A percentile compares a stretch with the other conserved stretches of the same genome.
Conservation (phyloP, 108 stramenopile species). For the Nitzschia sp. region DNA sequence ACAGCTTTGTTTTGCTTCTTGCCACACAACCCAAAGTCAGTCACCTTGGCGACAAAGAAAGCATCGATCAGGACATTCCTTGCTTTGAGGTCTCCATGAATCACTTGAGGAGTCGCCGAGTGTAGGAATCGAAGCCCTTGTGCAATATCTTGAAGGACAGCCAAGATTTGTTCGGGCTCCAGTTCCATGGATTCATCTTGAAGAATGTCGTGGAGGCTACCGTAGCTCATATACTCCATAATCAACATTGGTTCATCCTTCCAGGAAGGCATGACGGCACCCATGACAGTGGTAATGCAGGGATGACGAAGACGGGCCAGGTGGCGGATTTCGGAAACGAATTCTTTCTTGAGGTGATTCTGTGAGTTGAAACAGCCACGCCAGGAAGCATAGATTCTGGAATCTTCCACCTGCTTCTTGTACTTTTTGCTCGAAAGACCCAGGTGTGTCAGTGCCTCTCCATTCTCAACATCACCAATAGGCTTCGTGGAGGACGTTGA, state of each 20-base stretch:
- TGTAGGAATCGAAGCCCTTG: constrained; percentile 68
- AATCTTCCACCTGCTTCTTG: not conserved
- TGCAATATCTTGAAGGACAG: constrained; percentile 55
- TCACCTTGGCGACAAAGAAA: constrained; percentile 58
- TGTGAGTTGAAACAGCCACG: not conserved
- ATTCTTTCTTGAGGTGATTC: constrained; percentile 19
- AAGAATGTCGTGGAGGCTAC: constrained; percentile 58
- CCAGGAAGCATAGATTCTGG: not conserved
- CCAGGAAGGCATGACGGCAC: constrained; percentile 43
- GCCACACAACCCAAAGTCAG: constrained; percentile 56
- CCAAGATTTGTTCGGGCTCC: constrained; percentile 49
- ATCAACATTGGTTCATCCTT: constrained; percentile 51
- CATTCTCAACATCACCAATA: constrained; percentile 5
- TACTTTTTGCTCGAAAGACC: too few relatives aligned
- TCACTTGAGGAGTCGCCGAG: constrained; percentile 52
- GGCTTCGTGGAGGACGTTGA: too few relatives aligned
- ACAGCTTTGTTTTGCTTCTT: constrained; percentile 23
- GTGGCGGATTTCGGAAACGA: constrained; percentile 40
- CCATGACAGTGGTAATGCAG: constrained; percentile 66
- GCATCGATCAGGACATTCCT: constrained; percentile 61
- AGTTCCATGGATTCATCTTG: constrained; percentile 55
- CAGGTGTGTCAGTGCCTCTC: not conserved
- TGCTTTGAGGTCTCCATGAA: constrained; percentile 65
- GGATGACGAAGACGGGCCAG: constrained; percentile 63
- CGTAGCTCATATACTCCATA: constrained; percentile 55